Percentiles rank a stretch among this genome's conserved stretches.
phyloP scores from a whole-genome alignment of 768 basidiomycete species.

The Jaapia argillacea region DNA sequence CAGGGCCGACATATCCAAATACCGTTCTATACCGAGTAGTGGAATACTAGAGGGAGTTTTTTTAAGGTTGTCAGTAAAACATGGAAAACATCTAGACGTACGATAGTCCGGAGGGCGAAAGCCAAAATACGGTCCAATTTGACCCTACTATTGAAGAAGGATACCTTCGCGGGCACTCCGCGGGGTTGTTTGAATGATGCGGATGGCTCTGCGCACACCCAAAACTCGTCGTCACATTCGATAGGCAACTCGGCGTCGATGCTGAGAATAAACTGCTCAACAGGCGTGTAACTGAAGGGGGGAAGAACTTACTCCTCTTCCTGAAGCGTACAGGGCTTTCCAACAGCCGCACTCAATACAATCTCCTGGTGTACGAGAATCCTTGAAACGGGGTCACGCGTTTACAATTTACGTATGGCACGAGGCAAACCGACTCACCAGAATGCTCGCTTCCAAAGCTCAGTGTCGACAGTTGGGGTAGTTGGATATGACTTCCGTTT shows the following conservation, averaged over 20 bases:
- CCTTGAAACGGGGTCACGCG: neutral
- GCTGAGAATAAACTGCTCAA: slow-evolving; percentile 19
- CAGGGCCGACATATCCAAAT: slow-evolving; percentile 34
- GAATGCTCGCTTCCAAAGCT: slow-evolving; percentile 50
- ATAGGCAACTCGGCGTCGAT: slow-evolving; percentile 53
- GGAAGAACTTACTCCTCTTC: slow-evolving; percentile 52
- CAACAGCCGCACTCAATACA: slow-evolving; percentile 36
- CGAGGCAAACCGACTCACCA: slow-evolving; percentile 30
- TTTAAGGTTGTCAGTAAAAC: neutral
- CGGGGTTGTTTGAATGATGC: slow-evolving; percentile 53
- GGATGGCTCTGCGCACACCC: slow-evolving; percentile 39
- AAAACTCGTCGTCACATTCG: slow-evolving; percentile 63
- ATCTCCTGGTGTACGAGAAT: slow-evolving; percentile 12
- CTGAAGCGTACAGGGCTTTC: slow-evolving; percentile 56
- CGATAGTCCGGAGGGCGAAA: slow-evolving; percentile 52
- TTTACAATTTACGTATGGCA: neutral
- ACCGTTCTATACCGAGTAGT: slow-evolving; percentile 54
- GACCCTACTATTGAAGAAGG: slow-evolving; percentile 42
- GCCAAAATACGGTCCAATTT: slow-evolving; percentile 56
- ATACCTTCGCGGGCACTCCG: slow-evolving; percentile 41
- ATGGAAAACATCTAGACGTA: slow-evolving; percentile 14
- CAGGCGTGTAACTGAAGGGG: neutral
- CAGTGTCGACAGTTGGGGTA: slow-evolving; percentile 34
- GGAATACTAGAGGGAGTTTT: slow-evolving; percentile 40
- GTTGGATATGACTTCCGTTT: slow-evolving; percentile 23